Base-by-base conservation (phyloP, 2,329 filamentous ascomycete species). In the Chaetomium olivaceum region DNA sequence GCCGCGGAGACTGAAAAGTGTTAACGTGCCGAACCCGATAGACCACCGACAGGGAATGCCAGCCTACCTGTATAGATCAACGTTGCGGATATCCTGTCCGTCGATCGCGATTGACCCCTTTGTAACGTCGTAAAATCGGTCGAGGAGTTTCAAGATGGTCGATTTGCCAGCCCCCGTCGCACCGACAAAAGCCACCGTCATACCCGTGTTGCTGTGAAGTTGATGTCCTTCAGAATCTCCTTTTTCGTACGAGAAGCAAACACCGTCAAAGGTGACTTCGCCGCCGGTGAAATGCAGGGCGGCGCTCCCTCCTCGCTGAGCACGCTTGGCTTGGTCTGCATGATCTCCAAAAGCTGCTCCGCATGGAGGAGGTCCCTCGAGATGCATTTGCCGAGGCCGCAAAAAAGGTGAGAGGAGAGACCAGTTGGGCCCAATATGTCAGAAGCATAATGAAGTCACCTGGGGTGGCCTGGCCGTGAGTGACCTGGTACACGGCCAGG, bases 401-500 rank as follows among this genome's bases (percentile, higher is more conserved):
- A 73, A 92, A 91, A 76, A 90, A 91, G 69, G 88, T 88, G 61
- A 92, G 81, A 2, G 90, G 90, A 1, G 85, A 83, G 54, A 89
- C 89, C 46, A 92, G 81, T 72, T 92, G 89, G 21, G 85, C 84
- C 89, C 91, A 91, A 75, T 92, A 92, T 61, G 88, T 89, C 66
- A 92, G 78, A 19, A 92, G 80, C 77, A 88, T 86, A 63, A 90
- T 87, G 70, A 92, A 91, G 69, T 89, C 83, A 63, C 89, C 89
- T 12, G 89, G 80, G 5, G 85, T 85, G 4, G 85, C 83, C 61
- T 83, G 77, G 1, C 83, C 83, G n/a, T 81, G 82, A 2, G 83
- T 87, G 62, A 92, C 88, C 68, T 90, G 88, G 74, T 87, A 90
- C 0, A 87, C 83, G 1, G 85, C 85, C 50, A 87, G 71, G 70